Percentiles rank a stretch among this genome's conserved stretches.
Evolutionary conservation across 1,284 basidiomycete species (phyloP).

Genomic region (Waitea zeae): DNA sequence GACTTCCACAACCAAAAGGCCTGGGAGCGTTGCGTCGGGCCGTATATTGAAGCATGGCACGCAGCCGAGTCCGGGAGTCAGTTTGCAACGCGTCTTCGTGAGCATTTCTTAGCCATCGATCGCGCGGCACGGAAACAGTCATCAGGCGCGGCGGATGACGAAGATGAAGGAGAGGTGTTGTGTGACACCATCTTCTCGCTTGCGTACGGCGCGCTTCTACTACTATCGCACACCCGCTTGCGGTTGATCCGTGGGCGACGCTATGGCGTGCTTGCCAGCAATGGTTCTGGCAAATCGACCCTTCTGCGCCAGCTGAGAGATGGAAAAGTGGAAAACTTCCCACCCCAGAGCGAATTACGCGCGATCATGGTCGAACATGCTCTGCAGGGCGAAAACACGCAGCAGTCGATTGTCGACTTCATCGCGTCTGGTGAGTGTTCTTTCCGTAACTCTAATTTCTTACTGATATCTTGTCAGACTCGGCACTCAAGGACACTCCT

Average conservation of each 20-base stretch:
- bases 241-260: slow-evolving; percentile 81
- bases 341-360: slow-evolving; percentile 72
- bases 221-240: slow-evolving; percentile 90
- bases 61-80: slow-evolving; percentile 23
- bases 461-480: slow-evolving; percentile 22
- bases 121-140: slow-evolving; percentile 38
- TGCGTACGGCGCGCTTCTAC: slow-evolving; percentile 88
- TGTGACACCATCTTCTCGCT: slow-evolving; percentile 93
- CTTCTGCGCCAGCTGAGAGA: slow-evolving; percentile 92
- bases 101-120: slow-evolving; percentile 68
- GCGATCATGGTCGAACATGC: slow-evolving; percentile 96
- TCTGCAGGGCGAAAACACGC: slow-evolving; percentile 82
- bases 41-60: slow-evolving; percentile 54
- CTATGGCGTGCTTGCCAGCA: slow-evolving; percentile 92
- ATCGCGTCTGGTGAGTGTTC: slow-evolving; percentile 48
- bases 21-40: slow-evolving; percentile 64
- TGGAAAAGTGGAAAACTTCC: slow-evolving; percentile 93
- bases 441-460: slow-evolving; percentile 1
- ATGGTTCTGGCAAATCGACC: slow-evolving; percentile 87
- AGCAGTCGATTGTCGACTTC: slow-evolving; percentile 74
- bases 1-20: slow-evolving; percentile 41
- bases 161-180: slow-evolving; percentile 72
- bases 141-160: slow-evolving; percentile 23
- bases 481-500: slow-evolving; percentile 36
- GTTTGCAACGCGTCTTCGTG: slow-evolving; percentile 50